Base-by-base conservation (phyloP, 2,329 filamentous ascomycete genomes). In the Delphinella strobiligena region DNA sequence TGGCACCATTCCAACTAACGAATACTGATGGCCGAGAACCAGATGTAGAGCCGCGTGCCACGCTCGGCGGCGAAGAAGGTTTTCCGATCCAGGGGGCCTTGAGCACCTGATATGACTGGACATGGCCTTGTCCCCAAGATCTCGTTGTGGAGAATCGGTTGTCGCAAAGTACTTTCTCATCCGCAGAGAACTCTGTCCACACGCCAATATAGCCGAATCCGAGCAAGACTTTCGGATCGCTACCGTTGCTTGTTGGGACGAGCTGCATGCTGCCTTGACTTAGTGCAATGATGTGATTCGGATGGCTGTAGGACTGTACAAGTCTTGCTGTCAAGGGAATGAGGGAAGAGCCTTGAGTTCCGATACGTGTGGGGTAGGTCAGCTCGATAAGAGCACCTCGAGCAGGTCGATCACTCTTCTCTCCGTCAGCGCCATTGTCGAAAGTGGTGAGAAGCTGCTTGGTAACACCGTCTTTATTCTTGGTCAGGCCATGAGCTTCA, bases 1-100 rank as follows among this genome's bases (percentile, higher is more conserved):
- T 69, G 0, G 64, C 65, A 3, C 66, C 66, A 43, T 69, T 69
- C 66, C 66, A 69, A 5, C 64, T 71, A 1, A 74, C 69, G 50
- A 72, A 75, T 1, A 65, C 45, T 4, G 51, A 41, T 3, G 41
- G 41, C 16, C 49, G 46, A 8, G 9, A 19, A 27, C 22, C 22
- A 27, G 22, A 12, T 12, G 52, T 49, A 3, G 53, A 43, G 2
- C 52, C 31, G 56, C 56, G 3, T 51, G 59, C 49, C 11, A 51
- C 47, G 4, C 30, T 24, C 42, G 55, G 9, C 61, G 66, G 11
- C 48, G 50, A 30, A 10, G 46, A 38, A 3, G 55, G 61, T 45
- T 22, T 38, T 43, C 7, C 70, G 2, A 58, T 58, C 69, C 72
- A 78, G 0, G n/a, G 16, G 12, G 8, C 31, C 49, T 69, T 71